Evolutionary conservation across 2,329 filamentous ascomycete species (phyloP).

Genomic region (Neophaeococcomyces mojaviensis): DNA sequence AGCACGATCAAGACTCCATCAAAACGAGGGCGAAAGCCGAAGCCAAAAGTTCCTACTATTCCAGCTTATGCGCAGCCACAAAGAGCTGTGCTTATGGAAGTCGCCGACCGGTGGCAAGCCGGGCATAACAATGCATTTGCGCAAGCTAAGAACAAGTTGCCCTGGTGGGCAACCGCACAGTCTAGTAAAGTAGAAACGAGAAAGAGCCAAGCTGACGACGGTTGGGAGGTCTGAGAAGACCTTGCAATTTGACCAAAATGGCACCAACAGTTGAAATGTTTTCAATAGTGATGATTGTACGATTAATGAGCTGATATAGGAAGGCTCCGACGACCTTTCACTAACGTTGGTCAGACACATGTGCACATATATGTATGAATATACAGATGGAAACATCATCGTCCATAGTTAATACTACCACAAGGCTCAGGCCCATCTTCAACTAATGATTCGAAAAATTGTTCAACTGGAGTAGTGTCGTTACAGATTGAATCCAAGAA

Average conservation of each 20-base stretch:
- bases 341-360: no score
- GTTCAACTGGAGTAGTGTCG: no score
- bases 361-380: no score
- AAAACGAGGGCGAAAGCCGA: slow-evolving; percentile 22
- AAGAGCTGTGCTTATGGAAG: slow-evolving; percentile 38
- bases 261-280: no score
- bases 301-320: no score
- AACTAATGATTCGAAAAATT: no score
- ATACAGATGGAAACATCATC: no score
- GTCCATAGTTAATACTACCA: no score
- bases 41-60: slow-evolving; percentile 25
- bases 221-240: slow-evolving; percentile 26
- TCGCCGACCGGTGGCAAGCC: slow-evolving; percentile 24
- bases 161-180: slow-evolving; percentile 15
- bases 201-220: slow-evolving; percentile 20
- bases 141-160: slow-evolving; percentile 10
- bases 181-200: slow-evolving; percentile 14
- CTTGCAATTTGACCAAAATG: slow-evolving; percentile 20
- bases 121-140: slow-evolving; percentile 15
- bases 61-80: slow-evolving; percentile 34
- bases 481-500: no score
- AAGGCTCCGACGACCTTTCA: no score
- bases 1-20: slow-evolving; percentile 10
- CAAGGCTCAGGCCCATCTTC: no score
- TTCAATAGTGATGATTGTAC: no score